Conservation (phyloP, 139 green algal genomes). For the Auxenochlorella protothecoides region DNA sequence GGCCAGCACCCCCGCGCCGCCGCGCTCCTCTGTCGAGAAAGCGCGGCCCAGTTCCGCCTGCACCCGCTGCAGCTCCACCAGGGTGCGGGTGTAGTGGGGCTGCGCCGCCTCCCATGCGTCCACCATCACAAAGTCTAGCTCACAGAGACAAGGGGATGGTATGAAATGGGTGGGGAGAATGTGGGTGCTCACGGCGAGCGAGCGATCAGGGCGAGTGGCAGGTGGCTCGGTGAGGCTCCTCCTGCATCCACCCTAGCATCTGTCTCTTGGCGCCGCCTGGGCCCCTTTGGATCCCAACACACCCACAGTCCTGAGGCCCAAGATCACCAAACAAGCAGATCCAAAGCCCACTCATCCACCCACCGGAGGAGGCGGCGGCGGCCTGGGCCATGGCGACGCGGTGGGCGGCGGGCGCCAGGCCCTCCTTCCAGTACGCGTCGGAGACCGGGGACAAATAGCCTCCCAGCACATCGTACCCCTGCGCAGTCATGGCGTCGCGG, state of each 20-base stretch:
- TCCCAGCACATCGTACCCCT: conserved; percentile 55
- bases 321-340: no score
- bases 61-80: conserved; percentile 50
- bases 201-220: no score
- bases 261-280: no score
- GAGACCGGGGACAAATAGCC: conserved; percentile 72
- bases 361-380: conserved; percentile 23
- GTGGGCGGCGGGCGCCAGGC: conserved; percentile 41
- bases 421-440: conserved; percentile 65
- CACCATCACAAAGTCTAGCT: conserved; percentile 46
- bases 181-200: no score
- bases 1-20: no score
- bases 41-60: conserved; percentile 5
- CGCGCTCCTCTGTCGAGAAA: no score
- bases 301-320: neutral
- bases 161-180: no score
- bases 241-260: no score
- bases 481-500: neutral
- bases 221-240: no score
- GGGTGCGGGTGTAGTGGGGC: conserved; percentile 49
- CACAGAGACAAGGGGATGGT: neutral
- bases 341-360: neutral
- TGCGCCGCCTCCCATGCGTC: conserved; percentile 66
- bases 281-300: neutral
- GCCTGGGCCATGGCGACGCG: conserved; percentile 59